Conservation (phyloP, 345 rosid genomes). For the Nephelium lappaceum region DNA sequence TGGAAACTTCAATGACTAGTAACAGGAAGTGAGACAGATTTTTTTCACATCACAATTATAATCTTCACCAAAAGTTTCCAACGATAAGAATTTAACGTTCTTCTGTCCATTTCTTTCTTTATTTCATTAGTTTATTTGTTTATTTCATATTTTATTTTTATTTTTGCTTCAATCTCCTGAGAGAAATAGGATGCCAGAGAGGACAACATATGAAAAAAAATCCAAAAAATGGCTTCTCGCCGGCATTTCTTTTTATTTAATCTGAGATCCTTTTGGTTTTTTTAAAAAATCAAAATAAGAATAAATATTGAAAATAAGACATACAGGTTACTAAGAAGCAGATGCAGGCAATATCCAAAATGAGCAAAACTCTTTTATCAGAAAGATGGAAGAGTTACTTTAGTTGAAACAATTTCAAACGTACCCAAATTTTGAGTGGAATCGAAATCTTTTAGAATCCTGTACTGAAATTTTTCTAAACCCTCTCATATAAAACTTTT, state of each 20-base stretch:
- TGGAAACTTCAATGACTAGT: not conserved
- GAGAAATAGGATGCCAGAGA: not conserved
- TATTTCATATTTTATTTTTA: not conserved
- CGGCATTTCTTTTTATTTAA: not conserved
- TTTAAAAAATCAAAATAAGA: no score
- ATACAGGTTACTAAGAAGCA: not conserved
- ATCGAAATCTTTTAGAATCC: not conserved
- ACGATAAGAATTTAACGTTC: not conserved
- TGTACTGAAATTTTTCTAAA: no score
- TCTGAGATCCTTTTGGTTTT: no score
- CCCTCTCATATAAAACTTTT: no score
- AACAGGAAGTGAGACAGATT: not conserved
- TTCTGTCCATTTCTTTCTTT: not conserved
- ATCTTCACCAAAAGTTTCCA: not conserved
- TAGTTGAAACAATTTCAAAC: no score
- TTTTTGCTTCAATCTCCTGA: not conserved
- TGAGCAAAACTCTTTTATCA: not conserved
- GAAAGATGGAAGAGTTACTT: no score
- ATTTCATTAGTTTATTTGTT: not conserved
- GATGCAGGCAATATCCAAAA: not conserved
- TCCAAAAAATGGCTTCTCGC: not conserved
- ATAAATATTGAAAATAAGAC: not conserved
- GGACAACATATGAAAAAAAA: not conserved
- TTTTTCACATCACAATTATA: not conserved
- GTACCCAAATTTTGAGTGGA: no score